These are phyloP conservation scores for Penicillium sp. DNA, from an alignment of 2,329 filamentous ascomycete species.

Conservation along the genomic window DNA sequence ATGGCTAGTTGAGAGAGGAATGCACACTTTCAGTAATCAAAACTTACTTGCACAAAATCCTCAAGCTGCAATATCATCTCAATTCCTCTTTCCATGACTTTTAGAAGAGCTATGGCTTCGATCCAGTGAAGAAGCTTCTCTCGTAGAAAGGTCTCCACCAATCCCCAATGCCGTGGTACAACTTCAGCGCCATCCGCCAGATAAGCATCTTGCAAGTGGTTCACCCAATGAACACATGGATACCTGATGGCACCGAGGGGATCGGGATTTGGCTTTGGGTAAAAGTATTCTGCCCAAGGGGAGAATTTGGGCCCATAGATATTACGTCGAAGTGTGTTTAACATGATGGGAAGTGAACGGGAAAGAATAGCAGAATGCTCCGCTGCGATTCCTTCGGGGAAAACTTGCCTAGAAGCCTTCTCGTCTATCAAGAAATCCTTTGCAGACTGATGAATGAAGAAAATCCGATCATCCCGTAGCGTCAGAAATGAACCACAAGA, in stretches of 20 bases:
- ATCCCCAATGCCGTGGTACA: neutral
- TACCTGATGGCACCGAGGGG: too few relatives aligned
- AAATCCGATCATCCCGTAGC: neutral
- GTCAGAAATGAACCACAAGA: constrained; percentile 1
- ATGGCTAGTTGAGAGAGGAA: too few relatives aligned
- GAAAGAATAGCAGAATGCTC: too few relatives aligned
- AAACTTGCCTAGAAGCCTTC: neutral
- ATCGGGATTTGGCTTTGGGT: too few relatives aligned
- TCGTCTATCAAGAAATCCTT: neutral
- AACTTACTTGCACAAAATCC: neutral
- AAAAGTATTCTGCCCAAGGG: too few relatives aligned
- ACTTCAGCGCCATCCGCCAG: neutral
- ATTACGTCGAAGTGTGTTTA: too few relatives aligned
- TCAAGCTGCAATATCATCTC: neutral
- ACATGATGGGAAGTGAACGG: too few relatives aligned
- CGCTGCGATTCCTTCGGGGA: too few relatives aligned
- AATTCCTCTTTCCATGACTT: neutral
- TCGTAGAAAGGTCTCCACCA: neutral
- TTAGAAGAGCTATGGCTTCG: neutral
- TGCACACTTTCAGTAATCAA: too few relatives aligned
- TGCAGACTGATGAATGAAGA: constrained; percentile 4
- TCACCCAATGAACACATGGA: too few relatives aligned
- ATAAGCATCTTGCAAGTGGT: neutral
- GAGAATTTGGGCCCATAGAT: too few relatives aligned
- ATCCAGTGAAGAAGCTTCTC: neutral